Percentiles rank a stretch among this genome's conserved stretches.
These are phyloP conservation scores for Salix caprea DNA, from an alignment of 345 rosid species.

Conservation along the genomic window DNA sequence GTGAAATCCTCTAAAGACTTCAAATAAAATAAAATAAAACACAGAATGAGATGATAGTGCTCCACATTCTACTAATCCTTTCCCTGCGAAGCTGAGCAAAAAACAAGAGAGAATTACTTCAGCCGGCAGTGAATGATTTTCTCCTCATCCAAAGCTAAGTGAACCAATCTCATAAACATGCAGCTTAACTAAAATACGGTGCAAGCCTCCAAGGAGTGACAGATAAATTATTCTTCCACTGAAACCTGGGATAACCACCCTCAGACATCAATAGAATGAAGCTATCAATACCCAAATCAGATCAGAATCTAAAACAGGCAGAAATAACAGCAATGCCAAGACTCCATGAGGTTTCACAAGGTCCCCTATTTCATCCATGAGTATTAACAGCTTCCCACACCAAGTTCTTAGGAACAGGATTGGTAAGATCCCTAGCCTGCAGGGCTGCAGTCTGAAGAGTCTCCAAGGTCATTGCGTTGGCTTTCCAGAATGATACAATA, in stretches of 20 bases:
- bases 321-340: constrained; percentile 12
- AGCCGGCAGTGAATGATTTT: neutral
- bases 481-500: constrained; percentile 42
- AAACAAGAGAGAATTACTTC: constrained; percentile 6
- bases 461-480: constrained; percentile 37
- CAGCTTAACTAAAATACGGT: neutral
- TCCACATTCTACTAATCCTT: constrained; percentile 15
- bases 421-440: constrained; percentile 43
- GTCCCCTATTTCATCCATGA: constrained; percentile 34
- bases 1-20: too few relatives aligned
- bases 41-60: constrained; percentile 4
- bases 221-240: constrained; percentile 19
- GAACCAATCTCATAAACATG: constrained; percentile 1
- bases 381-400: constrained; percentile 61
- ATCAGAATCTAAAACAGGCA: constrained; percentile 3
- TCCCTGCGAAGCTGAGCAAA: constrained; percentile 6
- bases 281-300: constrained; percentile 8
- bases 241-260: constrained; percentile 8
- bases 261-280: constrained; percentile 12
- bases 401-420: constrained; percentile 44
- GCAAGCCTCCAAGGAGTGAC: constrained; percentile 25
- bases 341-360: constrained; percentile 9
- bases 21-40: neutral
- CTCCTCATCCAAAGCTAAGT: neutral
- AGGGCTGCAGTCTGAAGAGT: constrained; percentile 46